These are phyloP conservation scores for Chlorella sorokiniana DNA, from an alignment of 139 green algal genomes.

Conservation along the genomic window DNA sequence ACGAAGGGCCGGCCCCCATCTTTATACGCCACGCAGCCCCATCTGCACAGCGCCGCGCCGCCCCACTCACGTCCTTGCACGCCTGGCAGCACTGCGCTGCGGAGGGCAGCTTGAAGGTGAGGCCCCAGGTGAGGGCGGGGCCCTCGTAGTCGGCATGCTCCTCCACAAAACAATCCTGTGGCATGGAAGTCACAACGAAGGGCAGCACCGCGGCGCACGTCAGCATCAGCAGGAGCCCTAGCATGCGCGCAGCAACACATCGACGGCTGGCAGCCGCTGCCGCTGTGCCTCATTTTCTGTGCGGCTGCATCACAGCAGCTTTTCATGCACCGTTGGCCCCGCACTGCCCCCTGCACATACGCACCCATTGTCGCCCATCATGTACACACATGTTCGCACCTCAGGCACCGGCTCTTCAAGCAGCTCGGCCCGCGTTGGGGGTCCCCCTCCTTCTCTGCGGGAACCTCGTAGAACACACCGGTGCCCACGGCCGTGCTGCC, in stretches of 20 bases:
- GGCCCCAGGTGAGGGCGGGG: constrained; percentile 36
- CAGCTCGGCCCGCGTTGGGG: neutral
- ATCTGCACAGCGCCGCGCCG: neutral
- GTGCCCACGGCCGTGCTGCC: neutral
- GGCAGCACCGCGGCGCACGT: neutral
- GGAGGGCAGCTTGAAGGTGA: constrained; percentile 44
- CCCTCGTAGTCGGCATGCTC: constrained; percentile 32
- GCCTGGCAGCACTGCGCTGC: constrained; percentile 52
- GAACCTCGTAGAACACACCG: neutral
- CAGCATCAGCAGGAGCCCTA: neutral
- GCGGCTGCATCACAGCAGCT: neutral
- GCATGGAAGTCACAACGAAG: too few relatives aligned
- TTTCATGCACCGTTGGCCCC: neutral
- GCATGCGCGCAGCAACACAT: neutral
- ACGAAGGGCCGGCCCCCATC: too few relatives aligned
- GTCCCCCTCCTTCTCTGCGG: neutral
- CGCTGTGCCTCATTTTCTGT: neutral
- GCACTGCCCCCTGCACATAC: too few relatives aligned
- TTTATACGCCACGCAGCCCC: neutral
- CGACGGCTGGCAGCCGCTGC: too few relatives aligned
- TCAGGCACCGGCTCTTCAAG: constrained; percentile 22
- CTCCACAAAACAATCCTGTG: constrained; percentile 5
- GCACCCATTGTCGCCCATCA: neutral
- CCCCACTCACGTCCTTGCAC: constrained; percentile 44
- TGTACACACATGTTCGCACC: neutral